These are phyloP conservation scores for Aechmea fasciata DNA, from an alignment of 176 grass and related monocot genomes.

Conservation along the genomic window DNA sequence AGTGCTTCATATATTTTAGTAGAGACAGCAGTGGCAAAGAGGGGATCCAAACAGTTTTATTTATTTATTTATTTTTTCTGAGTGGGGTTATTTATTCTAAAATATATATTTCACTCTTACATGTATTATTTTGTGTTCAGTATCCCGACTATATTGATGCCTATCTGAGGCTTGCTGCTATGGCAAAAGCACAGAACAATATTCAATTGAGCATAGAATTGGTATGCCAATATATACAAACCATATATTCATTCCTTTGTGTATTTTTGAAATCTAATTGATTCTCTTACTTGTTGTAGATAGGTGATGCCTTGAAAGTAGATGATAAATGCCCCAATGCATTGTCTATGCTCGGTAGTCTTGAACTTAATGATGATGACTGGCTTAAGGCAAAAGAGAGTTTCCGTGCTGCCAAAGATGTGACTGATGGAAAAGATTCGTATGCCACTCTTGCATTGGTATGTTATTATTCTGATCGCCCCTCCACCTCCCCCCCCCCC, in stretches of 20 bases:
- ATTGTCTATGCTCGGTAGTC: slow-evolving; percentile 76
- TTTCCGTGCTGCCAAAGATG: slow-evolving; percentile 84
- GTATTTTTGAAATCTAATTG: slow-evolving; percentile 11
- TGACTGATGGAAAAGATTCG: slow-evolving; percentile 67
- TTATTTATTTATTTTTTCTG: not conserved
- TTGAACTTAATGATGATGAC: slow-evolving; percentile 82
- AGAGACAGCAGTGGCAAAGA: not conserved
- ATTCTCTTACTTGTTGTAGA: slow-evolving; percentile 33
- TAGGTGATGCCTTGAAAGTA: slow-evolving; percentile 86
- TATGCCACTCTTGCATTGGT: slow-evolving; percentile 87
- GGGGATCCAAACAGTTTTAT: not conserved
- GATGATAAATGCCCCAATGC: slow-evolving; percentile 80
- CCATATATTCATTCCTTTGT: not conserved
- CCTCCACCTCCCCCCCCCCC: not conserved
- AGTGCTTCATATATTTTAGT: not conserved
- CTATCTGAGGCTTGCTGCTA: slow-evolving; percentile 83
- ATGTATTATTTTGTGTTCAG: slow-evolving; percentile 28
- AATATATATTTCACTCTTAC: too few relatives aligned
- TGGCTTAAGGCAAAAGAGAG: slow-evolving; percentile 90
- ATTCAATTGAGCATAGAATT: slow-evolving; percentile 70
- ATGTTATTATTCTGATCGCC: slow-evolving; percentile 12
- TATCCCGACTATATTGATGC: slow-evolving; percentile 82
- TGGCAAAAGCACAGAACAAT: slow-evolving; percentile 74
- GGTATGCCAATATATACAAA: slow-evolving; percentile 24
- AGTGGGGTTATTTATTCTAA: too few relatives aligned